Conservation (phyloP, 306 rosid species). For the Mimosa bimucronata region DNA sequence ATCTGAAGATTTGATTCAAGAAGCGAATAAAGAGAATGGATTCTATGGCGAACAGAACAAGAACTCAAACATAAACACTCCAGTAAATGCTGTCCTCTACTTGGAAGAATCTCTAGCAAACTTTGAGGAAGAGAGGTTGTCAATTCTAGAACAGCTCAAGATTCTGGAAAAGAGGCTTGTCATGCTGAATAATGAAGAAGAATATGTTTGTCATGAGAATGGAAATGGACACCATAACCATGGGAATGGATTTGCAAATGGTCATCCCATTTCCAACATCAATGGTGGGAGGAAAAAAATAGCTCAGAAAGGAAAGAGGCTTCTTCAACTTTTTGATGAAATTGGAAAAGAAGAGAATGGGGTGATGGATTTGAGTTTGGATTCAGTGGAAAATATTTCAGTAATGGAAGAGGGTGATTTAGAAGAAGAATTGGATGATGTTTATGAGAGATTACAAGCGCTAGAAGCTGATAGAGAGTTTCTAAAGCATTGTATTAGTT, state of each 20-base stretch:
- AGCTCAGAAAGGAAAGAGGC: constrained; percentile 57
- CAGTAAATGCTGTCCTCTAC: constrained; percentile 68
- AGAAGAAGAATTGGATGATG: constrained; percentile 74
- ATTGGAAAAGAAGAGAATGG: constrained; percentile 55
- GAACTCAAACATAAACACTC: constrained; percentile 50
- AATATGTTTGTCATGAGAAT: constrained; percentile 52
- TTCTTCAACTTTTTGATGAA: constrained; percentile 48
- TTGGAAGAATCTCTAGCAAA: constrained; percentile 74
- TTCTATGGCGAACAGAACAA: constrained; percentile 38
- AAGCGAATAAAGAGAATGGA: constrained; percentile 67
- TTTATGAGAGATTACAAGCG: constrained; percentile 81
- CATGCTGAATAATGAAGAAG: constrained; percentile 65
- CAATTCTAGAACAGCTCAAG: constrained; percentile 82
- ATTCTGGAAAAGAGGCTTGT: constrained; percentile 83
- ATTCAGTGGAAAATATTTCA: constrained; percentile 35
- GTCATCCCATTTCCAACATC: constrained; percentile 37
- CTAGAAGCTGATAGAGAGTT: constrained; percentile 92
- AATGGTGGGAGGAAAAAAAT: constrained; percentile 66
- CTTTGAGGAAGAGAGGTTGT: constrained; percentile 90
- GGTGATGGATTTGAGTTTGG: constrained; percentile 28
- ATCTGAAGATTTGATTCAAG: constrained; percentile 68
- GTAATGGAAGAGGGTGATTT: constrained; percentile 43
- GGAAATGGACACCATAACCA: constrained; percentile 73
- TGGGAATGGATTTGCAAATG: constrained; percentile 65
- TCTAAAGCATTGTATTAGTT: constrained; percentile 82